These are phyloP conservation scores for Chaetomiaceae sp. DNA, from an alignment of 2,329 filamentous ascomycete species.

Conservation along the genomic window DNA sequence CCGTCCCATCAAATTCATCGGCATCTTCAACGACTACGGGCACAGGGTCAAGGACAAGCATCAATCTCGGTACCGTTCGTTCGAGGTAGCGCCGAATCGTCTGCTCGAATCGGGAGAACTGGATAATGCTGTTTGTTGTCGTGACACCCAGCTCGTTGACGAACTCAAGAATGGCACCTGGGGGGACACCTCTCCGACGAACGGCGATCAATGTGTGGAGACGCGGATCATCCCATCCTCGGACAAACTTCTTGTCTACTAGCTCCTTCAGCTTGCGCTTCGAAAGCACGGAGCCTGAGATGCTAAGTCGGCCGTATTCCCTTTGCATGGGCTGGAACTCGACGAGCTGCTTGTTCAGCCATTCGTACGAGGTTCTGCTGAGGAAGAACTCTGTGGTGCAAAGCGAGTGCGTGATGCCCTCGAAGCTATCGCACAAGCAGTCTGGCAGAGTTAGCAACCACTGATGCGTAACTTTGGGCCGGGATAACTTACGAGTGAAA, in stretches of 20 bases:
- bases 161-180: constrained; percentile 83
- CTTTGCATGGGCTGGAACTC: constrained; percentile 93
- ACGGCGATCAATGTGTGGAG: constrained; percentile 84
- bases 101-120: constrained; percentile 79
- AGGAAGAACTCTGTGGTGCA: constrained; percentile 92
- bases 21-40: constrained; percentile 77
- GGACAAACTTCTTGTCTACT: constrained; percentile 71
- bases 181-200: constrained; percentile 78
- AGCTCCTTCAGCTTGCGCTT: constrained; percentile 81
- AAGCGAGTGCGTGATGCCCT: constrained; percentile 84
- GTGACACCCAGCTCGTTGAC: constrained; percentile 90
- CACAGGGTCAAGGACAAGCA: constrained; percentile 84
- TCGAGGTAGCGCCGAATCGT: constrained; percentile 83
- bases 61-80: constrained; percentile 78
- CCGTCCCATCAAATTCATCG: constrained; percentile 55
- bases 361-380: constrained; percentile 84
- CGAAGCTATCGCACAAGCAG: constrained; percentile 87
- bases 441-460: constrained; percentile 43
- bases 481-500: constrained; percentile 26
- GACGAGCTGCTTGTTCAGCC: constrained; percentile 73
- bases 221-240: constrained; percentile 86
- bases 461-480: background rate
- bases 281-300: constrained; percentile 79
- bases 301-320: constrained; percentile 63
- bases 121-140: constrained; percentile 72